Base-by-base conservation (phyloP, 768 basidiomycete genomes). In the Favolaschia claudopus region DNA sequence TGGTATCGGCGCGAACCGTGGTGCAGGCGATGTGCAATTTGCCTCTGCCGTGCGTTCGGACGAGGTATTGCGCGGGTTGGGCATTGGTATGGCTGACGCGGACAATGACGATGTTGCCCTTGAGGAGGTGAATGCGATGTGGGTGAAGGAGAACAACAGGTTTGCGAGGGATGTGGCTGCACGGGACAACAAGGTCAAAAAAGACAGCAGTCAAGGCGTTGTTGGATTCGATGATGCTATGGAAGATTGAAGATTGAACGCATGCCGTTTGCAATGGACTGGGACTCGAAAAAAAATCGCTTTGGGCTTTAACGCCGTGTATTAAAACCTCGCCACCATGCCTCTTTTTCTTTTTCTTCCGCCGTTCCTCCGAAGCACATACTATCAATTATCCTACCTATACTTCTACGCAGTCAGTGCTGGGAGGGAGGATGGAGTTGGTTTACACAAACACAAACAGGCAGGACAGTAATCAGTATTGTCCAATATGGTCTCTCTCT, bases 1-100 rank as follows among this genome's bases (percentile, higher is more conserved):
- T 60, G 79, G 79, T 37, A 66, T 72, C 36, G 74, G 76, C 2
- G 63, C 71, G 50, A 75, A 73, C 33, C 71, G 77, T 12, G 74
- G 69, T 2, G 67, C 65, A 39, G 67, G 72, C 39, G 85, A 87
- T 45, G 82, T 89, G 20, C 78, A 75, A 44, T 76, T 92, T 32
- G 83, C 80, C 3, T 80, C 85, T n/a, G 86, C 86, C 24, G 78
- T 91, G 27, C 83, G 89, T 67, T 74, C 74, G 4, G 89, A 89
- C 29, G 91, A 93, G 64, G 79, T 91, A 6, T 72, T 88, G n/a
- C 83, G 89, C 38, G 91, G 89, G 0, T 69, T 93, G 33, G 91
- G 90, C 12, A 76, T 88, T 20, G 65, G 67, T 22, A 64, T 66
- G 1, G 65, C 62, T 3, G 67, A 58, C 25, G 62, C 58, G 7